These are phyloP conservation scores for Heimioporus sp. DNA, from an alignment of 768 basidiomycete genomes.

Conservation along the genomic window DNA sequence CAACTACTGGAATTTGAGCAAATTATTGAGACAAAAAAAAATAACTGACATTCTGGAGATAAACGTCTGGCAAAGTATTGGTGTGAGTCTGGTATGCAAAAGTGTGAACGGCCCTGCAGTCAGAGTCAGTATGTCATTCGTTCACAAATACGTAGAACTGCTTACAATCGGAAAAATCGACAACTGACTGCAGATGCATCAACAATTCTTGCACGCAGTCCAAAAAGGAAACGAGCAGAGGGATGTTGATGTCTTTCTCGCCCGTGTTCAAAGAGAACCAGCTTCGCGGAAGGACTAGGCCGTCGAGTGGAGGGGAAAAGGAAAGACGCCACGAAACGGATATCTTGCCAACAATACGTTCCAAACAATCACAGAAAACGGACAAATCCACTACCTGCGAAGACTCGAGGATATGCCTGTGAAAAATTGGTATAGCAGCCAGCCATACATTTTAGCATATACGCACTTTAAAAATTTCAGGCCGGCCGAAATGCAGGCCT, in stretches of 20 bases:
- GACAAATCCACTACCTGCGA: constrained; percentile 41
- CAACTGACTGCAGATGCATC: constrained; percentile 28
- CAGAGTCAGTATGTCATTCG: neutral
- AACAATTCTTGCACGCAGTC: constrained; percentile 23
- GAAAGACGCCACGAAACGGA: constrained; percentile 35
- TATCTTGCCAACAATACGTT: constrained; percentile 43
- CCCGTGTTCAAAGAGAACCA: constrained; percentile 40
- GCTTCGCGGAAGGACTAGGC: constrained; percentile 50
- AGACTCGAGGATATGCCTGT: constrained; percentile 34
- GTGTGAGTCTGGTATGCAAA: constrained; percentile 11
- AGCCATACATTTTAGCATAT: too few species aligned
- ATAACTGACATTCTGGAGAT: constrained; percentile 46
- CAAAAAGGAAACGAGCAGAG: constrained; percentile 35
- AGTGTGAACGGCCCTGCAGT: constrained; percentile 7
- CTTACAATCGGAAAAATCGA: constrained; percentile 29
- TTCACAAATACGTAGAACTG: neutral
- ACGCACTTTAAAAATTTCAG: constrained; percentile 41
- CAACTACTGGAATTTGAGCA: constrained; percentile 35
- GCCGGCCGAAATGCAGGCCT: constrained; percentile 33
- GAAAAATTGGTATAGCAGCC: too few species aligned
- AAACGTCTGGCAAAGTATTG: constrained; percentile 35
- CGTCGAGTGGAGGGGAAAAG: constrained; percentile 33
- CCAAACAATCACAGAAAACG: constrained; percentile 51
- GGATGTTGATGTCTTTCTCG: constrained; percentile 29
- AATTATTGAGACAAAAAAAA: neutral